phyloP scores from a whole-genome alignment of 2,329 filamentous ascomycete species.

The Karstenula rhodostoma region DNA sequence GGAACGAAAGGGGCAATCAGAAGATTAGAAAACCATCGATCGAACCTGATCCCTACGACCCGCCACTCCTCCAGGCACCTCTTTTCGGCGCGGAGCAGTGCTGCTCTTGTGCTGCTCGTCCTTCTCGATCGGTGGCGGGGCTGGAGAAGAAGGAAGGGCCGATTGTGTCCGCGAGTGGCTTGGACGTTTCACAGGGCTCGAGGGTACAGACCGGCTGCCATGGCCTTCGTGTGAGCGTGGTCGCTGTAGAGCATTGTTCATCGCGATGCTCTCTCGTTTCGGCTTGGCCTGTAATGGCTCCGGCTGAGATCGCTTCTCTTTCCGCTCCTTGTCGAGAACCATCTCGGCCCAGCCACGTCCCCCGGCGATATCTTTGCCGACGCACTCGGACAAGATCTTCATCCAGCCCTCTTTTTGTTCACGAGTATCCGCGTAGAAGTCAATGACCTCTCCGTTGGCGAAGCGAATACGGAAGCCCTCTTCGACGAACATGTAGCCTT shows the following conservation, averaged over 20 bases:
- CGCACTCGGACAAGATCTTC: constrained; percentile 78
- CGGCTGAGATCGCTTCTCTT: constrained; percentile 39
- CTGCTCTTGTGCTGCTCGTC: constrained; percentile 29
- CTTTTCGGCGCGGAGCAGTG: constrained; percentile 22
- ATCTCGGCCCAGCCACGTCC: constrained; percentile 69
- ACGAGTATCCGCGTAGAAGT: constrained; percentile 93
- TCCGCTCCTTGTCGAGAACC: constrained; percentile 60
- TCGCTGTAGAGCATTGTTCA: constrained; percentile 31
- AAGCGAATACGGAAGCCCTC: constrained; percentile 99
- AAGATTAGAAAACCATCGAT: constrained; percentile 49
- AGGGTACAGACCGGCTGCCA: constrained; percentile 34
- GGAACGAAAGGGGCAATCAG: constrained; percentile 1
- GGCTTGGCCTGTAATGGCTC: constrained; percentile 33
- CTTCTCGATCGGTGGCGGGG: constrained; percentile 46
- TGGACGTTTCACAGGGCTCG: constrained; percentile 38
- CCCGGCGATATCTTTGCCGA: constrained; percentile 63
- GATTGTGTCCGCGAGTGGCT: constrained; percentile 44
- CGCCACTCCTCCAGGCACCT: constrained; percentile 19
- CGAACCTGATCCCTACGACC: constrained; percentile 50
- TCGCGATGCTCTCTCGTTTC: constrained; percentile 26
- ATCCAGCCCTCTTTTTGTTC: constrained; percentile 95
- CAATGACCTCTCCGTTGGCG: constrained; percentile 96
- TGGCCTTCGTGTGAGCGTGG: constrained; percentile 42
- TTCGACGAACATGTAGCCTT: constrained; percentile 99
- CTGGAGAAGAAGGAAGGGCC: constrained; percentile 32